Evolutionary conservation across 495 filamentous ascomycete genomes (phyloP).

Genomic region (Viridothelium virens): DNA sequence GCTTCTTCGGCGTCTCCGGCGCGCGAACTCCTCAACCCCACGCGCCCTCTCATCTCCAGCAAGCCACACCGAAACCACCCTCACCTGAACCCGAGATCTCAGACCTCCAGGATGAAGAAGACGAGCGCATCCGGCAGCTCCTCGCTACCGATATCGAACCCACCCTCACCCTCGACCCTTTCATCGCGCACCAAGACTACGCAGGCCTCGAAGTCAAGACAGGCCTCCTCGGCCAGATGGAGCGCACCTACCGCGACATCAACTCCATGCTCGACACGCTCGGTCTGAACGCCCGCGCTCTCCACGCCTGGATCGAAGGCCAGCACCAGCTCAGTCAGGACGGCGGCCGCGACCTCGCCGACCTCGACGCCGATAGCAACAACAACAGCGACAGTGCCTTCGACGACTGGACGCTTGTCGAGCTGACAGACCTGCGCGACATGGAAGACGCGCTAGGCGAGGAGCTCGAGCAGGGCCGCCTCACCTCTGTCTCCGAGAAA

Average conservation of each 20-base stretch:
- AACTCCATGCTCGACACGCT: constrained; percentile 94
- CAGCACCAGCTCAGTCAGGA: constrained; percentile 48
- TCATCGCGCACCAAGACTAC: constrained; percentile 66
- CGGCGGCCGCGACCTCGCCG: constrained; percentile 43
- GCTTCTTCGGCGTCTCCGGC: neutral
- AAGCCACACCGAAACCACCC: constrained; percentile 32
- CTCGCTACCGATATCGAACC: constrained; percentile 47
- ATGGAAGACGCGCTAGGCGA: constrained; percentile 48
- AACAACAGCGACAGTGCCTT: constrained; percentile 32
- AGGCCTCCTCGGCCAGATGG: constrained; percentile 68
- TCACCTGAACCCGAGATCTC: constrained; percentile 36
- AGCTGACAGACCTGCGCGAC: constrained; percentile 55
- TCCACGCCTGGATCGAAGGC: constrained; percentile 63
- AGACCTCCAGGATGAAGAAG: constrained; percentile 53
- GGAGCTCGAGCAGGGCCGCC: constrained; percentile 56
- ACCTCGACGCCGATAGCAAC: constrained; percentile 41
- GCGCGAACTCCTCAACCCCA: neutral
- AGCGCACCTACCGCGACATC: constrained; percentile 81
- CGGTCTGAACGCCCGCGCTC: constrained; percentile 72
- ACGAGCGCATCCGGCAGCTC: constrained; percentile 52
- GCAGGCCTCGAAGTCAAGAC: constrained; percentile 49
- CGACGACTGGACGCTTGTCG: constrained; percentile 61
- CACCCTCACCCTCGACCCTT: constrained; percentile 48
- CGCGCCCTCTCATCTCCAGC: constrained; percentile 29
- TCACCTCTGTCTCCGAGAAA: constrained; percentile 57